Percentiles rank a stretch among this genome's conserved stretches.
These are phyloP conservation scores for Candida frijolesensis DNA, from an alignment of 1,139 yeast genomes.

Conservation along the genomic window DNA sequence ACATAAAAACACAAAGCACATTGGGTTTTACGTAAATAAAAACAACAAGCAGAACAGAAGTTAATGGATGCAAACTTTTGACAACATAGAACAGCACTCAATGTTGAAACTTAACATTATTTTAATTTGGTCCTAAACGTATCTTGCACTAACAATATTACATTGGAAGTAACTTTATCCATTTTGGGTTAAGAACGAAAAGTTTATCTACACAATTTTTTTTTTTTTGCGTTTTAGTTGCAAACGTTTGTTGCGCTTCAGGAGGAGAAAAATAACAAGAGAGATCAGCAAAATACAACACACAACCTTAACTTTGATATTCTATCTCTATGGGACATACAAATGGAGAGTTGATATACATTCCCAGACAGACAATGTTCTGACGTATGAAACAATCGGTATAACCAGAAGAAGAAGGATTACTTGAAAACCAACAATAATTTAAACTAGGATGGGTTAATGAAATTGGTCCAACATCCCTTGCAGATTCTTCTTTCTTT, in stretches of 20 bases:
- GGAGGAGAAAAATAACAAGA: neutral
- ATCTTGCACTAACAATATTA: too few relatives aligned
- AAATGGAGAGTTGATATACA: conserved; percentile 2
- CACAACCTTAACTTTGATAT: neutral
- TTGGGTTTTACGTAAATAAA: too few relatives aligned
- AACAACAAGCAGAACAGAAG: too few relatives aligned
- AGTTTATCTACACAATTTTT: neutral
- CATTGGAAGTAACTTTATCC: too few relatives aligned
- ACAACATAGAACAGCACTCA: too few relatives aligned
- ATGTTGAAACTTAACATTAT: too few relatives aligned
- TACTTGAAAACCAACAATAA: neutral
- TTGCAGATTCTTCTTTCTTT: neutral
- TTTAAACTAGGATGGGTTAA: conserved; percentile 1
- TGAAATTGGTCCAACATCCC: neutral
- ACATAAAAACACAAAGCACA: too few relatives aligned
- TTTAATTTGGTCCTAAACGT: too few relatives aligned
- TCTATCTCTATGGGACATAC: neutral
- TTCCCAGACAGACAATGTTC: neutral
- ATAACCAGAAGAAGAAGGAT: neutral
- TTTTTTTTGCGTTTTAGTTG: neutral
- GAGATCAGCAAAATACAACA: neutral
- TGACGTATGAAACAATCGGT: neutral
- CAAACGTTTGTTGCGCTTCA: neutral
- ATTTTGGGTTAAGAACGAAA: too few relatives aligned
- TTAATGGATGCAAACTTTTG: too few relatives aligned